Base-by-base conservation (phyloP, 345 rosid species). In the Excoecaria cochinchinensis region DNA sequence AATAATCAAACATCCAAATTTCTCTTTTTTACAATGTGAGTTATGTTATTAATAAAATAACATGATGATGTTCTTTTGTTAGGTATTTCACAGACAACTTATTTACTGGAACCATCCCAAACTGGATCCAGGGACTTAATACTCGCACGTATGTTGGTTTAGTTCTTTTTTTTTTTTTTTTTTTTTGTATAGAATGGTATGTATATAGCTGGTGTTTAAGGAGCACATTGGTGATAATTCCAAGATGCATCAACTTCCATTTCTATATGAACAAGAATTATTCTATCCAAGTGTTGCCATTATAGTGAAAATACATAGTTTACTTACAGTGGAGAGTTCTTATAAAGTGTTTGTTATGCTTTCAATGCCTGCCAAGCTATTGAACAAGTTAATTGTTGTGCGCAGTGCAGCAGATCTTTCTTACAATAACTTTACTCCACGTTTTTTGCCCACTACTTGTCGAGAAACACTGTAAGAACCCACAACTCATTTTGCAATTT, bases 11-110 rank as follows among this genome's bases (percentile, higher is more conserved):
- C 56, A 16, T 51, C n/a, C 1, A 31, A 48, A 25, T 51, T 5
- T 25, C 16, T 9, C 50, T 21, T 31, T 12, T 5, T 70, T 38
- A 17, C 70, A 4, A 5, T 11, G 21, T 12, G 42, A 42, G 7
- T 9, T 25, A 9, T 17, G 24, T 66, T n/a, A 19, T 67, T 50
- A 70, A 3, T 0, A 4, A 50, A 70, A 55, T 56, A 40, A 55
- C 42, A 19, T 14, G 46, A 21, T 72, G 22, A 17, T 72, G 48
- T 36, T 65, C 15, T 14, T 44, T 52, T 58, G 12, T 3, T 44
- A 74, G 72, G 72, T 74, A 74, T 17, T 21, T 74, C 36, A 66
- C 77, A 24, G 15, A 55, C 14, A 74, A 74, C 72, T 14, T 8
- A 19, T 1, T 74, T n/a, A 38, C 42, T 14, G 71, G 77, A 55